phyloP scores from a whole-genome alignment of 768 basidiomycete species.

The Suillus paluster region DNA sequence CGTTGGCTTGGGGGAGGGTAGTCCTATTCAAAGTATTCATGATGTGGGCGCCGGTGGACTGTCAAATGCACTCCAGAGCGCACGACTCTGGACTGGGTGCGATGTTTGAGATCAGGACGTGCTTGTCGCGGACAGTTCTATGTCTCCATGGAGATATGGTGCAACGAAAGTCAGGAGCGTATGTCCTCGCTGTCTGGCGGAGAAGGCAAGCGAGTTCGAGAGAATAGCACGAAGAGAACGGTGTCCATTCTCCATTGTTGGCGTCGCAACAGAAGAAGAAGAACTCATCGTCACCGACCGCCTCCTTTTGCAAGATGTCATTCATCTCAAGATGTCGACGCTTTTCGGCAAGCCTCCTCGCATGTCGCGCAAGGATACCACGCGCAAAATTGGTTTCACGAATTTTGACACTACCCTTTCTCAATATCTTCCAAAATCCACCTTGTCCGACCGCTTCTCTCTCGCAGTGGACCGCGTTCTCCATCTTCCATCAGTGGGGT shows the following conservation, averaged over 20 bases:
- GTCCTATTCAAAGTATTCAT: conserved; percentile 94
- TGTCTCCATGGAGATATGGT: conserved; percentile 99
- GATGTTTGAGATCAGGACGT: conserved; percentile 93
- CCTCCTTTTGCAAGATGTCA: conserved; percentile 76
- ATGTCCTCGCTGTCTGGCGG: conserved; percentile 86
- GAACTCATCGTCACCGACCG: conserved; percentile 90
- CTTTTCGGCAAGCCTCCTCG: conserved; percentile 96
- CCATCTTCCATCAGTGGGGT: conserved; percentile 89
- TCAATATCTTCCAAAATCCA: conserved; percentile 59
- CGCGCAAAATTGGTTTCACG: conserved; percentile 42
- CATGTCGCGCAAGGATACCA: conserved; percentile 77
- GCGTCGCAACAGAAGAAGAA: conserved; percentile 80
- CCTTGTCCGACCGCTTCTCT: conserved; percentile 53
- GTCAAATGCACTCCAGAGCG: conserved; percentile 91
- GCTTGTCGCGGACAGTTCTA: conserved; percentile 85
- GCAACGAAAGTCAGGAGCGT: conserved; percentile 99
- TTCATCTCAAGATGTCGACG: conserved; percentile 91
- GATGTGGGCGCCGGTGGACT: conserved; percentile 98
- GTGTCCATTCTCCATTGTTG: conserved; percentile 93
- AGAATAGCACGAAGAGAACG: conserved; percentile 84
- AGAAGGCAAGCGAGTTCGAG: conserved; percentile 67
- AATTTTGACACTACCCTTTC: conserved; percentile 76
- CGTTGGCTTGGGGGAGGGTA: conserved; percentile 57
- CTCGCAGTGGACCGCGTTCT: conserved; percentile 82
- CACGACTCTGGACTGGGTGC: conserved; percentile 96